phyloP scores from a whole-genome alignment of 2,329 filamentous ascomycete genomes.

The Colletotrichum euphorbiae region DNA sequence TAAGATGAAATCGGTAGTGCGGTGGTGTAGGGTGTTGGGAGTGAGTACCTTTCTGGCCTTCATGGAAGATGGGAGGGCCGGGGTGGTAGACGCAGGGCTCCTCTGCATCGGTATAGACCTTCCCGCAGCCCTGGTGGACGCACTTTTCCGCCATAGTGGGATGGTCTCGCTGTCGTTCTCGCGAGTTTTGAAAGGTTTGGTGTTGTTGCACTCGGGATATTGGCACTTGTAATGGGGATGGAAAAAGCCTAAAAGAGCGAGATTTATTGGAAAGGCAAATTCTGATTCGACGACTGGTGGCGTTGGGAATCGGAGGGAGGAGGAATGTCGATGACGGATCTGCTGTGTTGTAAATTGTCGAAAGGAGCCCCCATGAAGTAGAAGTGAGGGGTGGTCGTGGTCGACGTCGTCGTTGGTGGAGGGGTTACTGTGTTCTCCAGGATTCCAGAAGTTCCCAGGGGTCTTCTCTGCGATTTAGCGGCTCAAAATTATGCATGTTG shows the following conservation, averaged over 20 bases:
- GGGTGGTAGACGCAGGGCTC: constrained; percentile 94
- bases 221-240: neutral
- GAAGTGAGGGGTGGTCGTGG: constrained; percentile 33
- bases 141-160: constrained; percentile 81
- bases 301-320: constrained; percentile 16
- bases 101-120: constrained; percentile 82
- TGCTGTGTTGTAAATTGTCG: constrained; percentile 25
- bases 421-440: constrained; percentile 41
- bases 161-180: constrained; percentile 34
- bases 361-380: constrained; percentile 18
- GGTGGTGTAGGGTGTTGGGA: constrained; percentile 2
- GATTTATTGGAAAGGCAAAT: neutral
- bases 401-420: constrained; percentile 32
- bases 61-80: constrained; percentile 93
- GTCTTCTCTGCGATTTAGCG: constrained; percentile 27
- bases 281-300: constrained; percentile 15
- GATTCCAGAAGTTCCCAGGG: constrained; percentile 42
- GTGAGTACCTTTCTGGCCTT: constrained; percentile 91
- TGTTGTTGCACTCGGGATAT: neutral
- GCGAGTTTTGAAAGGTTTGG: constrained; percentile 6
- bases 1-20: constrained; percentile 16
- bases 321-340: constrained; percentile 10
- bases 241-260: neutral
- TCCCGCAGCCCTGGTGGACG: constrained; percentile 95
- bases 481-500: constrained; percentile 38